Evolutionary conservation across 2,329 filamentous ascomycete genomes (phyloP), one percentile per base, ranked within the genome.

Genomic region (Endoconidiophora polonica): DNA sequence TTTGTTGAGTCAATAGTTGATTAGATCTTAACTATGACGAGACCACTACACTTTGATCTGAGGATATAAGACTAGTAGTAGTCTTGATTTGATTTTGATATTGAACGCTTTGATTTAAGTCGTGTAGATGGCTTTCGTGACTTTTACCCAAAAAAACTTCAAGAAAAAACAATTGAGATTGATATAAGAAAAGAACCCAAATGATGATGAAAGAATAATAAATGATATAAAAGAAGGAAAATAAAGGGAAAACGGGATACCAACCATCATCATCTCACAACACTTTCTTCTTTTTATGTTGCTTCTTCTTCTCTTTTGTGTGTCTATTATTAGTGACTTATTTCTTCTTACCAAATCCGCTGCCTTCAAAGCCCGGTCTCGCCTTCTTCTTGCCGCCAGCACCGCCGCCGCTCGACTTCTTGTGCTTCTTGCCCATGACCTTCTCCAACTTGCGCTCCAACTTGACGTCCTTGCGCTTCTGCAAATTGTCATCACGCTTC

Each of bases 401-500:
- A 3, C 18, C 20, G 23, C 52, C 44, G n/a, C 48, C 43, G 18
- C 39, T 39, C 14, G 20, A 41, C 42, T 41, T 43, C 23, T 44
- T 49, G 23, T 38, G 33, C 46, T 56, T 56, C 53, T 55, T 54
- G 22, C 53, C 50, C 43, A 40, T 3, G 16, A 23, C 52, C 47
- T 48, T 79, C 33, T 71, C 73, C 50, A 71, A 73, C 56, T 71
- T 72, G 49, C 76, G 74, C 47, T 69, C 59, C 49, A 69, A 54
- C 68, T 87, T 88, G 56, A 84, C 82, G 46, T 91, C 86, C 57
- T 75, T 74, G 56, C 83, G 73, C 66, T 83, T 82, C 58, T 72
- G 71, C 55, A 90, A 68, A 62, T 90, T 90, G 45, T 84, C 82
- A 60, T 87, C 83, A 55, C 82, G 74, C 71, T 93, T 94, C 65